Percentiles rank a stretch among this genome's conserved stretches.
These are phyloP conservation scores for Mycena chlorophos DNA, from an alignment of 768 basidiomycete species.

Conservation along the genomic window DNA sequence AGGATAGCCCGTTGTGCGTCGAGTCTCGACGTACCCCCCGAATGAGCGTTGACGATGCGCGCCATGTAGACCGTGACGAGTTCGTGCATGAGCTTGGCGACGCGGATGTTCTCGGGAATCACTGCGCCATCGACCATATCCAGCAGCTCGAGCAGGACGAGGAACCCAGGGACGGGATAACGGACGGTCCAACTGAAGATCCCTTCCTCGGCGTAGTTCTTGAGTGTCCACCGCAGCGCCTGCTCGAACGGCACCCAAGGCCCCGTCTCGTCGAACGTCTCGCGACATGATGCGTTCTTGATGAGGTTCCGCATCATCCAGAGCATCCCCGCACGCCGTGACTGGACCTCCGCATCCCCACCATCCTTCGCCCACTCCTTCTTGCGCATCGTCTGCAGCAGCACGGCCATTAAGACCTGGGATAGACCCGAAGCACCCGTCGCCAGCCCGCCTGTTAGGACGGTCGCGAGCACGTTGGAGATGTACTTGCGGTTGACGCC, in stretches of 20 bases:
- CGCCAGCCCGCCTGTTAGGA: conserved; percentile 17
- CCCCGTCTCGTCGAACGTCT: conserved; percentile 22
- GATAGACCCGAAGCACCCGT: conserved; percentile 17
- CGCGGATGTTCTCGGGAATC: conserved; percentile 16
- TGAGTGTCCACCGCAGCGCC: conserved; percentile 20
- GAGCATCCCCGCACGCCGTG: conserved; percentile 13
- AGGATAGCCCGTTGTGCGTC: conserved; percentile 16
- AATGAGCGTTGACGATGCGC: conserved; percentile 9
- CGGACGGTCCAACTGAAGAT: conserved; percentile 22
- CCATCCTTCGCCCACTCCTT: conserved; percentile 20
- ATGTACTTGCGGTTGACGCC: conserved; percentile 22
- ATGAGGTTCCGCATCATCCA: conserved; percentile 19
- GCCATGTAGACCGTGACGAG: conserved; percentile 18
- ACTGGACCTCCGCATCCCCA: conserved; percentile 9
- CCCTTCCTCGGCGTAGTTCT: conserved; percentile 17
- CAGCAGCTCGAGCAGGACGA: conserved; percentile 20
- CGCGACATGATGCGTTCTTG: conserved; percentile 15
- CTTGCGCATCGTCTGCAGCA: conserved; percentile 15
- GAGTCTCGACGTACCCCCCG: background rate
- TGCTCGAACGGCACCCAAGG: conserved; percentile 15
- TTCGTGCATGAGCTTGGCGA: conserved; percentile 20
- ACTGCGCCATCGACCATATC: conserved; percentile 9
- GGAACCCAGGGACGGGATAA: conserved; percentile 20
- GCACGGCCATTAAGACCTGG: conserved; percentile 17
- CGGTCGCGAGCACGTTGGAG: conserved; percentile 17